Conservation (phyloP, 2,329 filamentous ascomycete species). For the Clathrospora elynae region DNA sequence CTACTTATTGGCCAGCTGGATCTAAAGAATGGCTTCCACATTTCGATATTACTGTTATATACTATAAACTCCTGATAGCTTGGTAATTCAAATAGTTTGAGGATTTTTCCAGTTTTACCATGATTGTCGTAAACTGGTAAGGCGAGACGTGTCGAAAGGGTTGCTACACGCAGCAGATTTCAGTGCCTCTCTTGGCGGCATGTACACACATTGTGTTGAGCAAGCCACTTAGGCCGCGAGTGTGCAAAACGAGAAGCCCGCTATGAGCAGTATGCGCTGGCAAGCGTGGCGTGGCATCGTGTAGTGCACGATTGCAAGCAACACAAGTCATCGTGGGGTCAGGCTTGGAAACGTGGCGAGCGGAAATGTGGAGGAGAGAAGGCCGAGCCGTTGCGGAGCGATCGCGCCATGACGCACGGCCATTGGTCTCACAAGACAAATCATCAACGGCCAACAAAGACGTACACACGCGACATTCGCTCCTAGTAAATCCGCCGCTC, state of each 20-base stretch:
- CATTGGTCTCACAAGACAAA: constrained; percentile 29
- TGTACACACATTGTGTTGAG: no score
- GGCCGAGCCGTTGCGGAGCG: constrained; percentile 19
- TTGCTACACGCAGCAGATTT: no score
- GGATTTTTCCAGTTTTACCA: no score
- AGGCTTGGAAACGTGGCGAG: constrained; percentile 18
- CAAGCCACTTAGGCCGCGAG: constrained; percentile 1
- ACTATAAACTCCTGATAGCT: no score
- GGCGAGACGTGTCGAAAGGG: no score
- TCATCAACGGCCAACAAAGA: constrained; percentile 46
- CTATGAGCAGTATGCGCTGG: constrained; percentile 4
- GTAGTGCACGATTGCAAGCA: constrained; percentile 17
- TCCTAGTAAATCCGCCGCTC: constrained; percentile 25
- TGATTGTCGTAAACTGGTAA: no score
- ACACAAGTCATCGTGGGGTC: constrained; percentile 20
- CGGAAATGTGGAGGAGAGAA: constrained; percentile 6
- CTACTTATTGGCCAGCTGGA: no score
- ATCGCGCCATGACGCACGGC: constrained; percentile 37
- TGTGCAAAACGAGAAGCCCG: background rate
- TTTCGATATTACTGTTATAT: no score
- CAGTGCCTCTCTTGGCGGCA: no score
- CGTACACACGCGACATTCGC: constrained; percentile 35
- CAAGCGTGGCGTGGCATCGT: constrained; percentile 10
- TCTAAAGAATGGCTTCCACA: no score
- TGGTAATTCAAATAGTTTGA: no score